Conservation (phyloP, 2,329 filamentous ascomycete species). For the Colletotrichum paranaense region DNA sequence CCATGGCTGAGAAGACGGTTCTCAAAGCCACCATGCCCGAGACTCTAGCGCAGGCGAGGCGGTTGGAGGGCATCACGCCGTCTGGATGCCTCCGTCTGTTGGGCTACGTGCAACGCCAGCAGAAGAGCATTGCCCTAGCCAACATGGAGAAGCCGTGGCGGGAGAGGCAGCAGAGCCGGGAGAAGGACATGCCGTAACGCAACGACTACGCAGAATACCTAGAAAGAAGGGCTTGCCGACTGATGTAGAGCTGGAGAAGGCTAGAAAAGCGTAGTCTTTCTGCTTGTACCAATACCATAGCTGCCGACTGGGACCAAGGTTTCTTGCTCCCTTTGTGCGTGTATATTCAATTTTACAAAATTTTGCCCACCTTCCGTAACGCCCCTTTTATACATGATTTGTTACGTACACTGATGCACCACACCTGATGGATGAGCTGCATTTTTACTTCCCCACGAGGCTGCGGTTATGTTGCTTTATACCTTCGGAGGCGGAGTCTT, state of each 20-base stretch:
- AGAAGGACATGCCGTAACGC: not conserved
- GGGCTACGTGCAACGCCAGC: conserved; percentile 63
- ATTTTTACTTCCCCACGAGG: not conserved
- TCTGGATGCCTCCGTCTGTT: conserved; percentile 71
- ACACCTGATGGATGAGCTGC: not conserved
- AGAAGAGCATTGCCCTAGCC: conserved; percentile 18
- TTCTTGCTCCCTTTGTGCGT: not conserved
- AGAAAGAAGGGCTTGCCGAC: not conserved
- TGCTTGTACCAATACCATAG: not conserved
- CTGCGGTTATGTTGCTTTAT: not conserved
- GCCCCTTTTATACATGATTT: not conserved
- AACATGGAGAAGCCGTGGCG: not conserved
- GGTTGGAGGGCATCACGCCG: conserved; percentile 83
- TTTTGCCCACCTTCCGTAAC: not conserved
- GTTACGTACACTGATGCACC: not conserved
- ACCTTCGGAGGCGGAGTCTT: conserved; percentile 6
- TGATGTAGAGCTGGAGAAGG: not conserved
- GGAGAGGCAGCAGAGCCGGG: not conserved
- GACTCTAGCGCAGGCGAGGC: conserved; percentile 86
- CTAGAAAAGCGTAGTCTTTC: not conserved
- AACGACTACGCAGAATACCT: not conserved
- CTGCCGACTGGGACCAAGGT: not conserved
- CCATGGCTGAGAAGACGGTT: conserved; percentile 80
- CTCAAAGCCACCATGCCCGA: conserved; percentile 80
- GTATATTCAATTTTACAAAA: conserved; percentile 8